Conservation (phyloP, 2,329 filamentous ascomycete species). For the Exophiala mesophila region DNA sequence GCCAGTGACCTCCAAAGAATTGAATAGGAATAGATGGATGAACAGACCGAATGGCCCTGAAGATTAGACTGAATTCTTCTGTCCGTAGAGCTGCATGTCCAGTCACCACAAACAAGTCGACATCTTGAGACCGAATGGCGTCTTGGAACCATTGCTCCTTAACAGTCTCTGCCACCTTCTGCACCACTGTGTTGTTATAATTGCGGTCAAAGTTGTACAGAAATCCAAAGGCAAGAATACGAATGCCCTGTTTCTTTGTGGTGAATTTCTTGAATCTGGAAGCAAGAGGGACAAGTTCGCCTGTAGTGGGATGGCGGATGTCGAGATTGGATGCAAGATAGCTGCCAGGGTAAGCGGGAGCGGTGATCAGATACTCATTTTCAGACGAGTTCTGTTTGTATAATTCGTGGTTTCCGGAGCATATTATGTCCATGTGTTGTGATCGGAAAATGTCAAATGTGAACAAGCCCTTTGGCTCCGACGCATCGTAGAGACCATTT, state of each 20-base stretch:
- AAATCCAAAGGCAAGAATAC: conserved; percentile 86
- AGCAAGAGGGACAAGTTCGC: conserved; percentile 68
- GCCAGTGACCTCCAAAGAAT: conserved; percentile 86
- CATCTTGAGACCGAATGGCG: conserved; percentile 70
- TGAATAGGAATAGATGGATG: conserved; percentile 81
- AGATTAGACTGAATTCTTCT: conserved; percentile 71
- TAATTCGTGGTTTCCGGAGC: conserved; percentile 89
- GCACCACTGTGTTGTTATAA: conserved; percentile 83
- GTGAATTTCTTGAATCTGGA: conserved; percentile 82
- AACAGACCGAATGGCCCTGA: conserved; percentile 67
- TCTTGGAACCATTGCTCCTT: conserved; percentile 84
- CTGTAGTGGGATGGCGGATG: conserved; percentile 69
- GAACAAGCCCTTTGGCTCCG: conserved; percentile 78
- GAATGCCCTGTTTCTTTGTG: conserved; percentile 81
- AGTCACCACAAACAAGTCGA: conserved; percentile 80
- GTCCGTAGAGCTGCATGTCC: conserved; percentile 83
- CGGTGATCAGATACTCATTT: conserved; percentile 71
- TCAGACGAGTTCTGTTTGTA: conserved; percentile 76
- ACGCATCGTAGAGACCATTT: conserved; percentile 90
- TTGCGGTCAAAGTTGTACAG: conserved; percentile 90
- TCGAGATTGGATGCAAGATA: conserved; percentile 94
- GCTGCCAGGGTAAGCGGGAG: conserved; percentile 72
- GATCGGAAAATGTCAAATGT: conserved; percentile 82
- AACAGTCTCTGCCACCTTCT: conserved; percentile 72
- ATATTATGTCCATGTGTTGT: conserved; percentile 78